Conservation (phyloP, 768 basidiomycete species). For the Symmetrospora coprosmae region DNA sequence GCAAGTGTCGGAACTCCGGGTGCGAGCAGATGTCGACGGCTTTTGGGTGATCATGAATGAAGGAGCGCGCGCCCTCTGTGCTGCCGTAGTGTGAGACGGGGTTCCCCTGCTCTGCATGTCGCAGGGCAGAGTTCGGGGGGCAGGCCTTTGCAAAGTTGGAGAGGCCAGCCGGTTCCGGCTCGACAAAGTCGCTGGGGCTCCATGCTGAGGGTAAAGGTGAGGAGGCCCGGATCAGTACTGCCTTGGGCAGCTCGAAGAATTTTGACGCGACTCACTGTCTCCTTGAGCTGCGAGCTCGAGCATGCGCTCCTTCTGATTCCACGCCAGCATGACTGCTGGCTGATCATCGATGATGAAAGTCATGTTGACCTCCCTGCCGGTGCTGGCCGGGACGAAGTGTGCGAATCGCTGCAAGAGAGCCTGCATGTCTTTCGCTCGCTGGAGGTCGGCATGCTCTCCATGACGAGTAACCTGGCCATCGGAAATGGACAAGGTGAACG, state of each 20-base stretch:
- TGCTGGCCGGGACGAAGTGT: conserved; percentile 26
- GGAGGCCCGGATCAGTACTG: too few species aligned
- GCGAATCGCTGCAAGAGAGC: conserved; percentile 29
- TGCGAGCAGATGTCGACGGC: conserved; percentile 31
- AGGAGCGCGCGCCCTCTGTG: conserved; percentile 28
- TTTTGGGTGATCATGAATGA: conserved; percentile 31
- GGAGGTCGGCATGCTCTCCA: conserved; percentile 27
- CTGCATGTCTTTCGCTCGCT: conserved; percentile 30
- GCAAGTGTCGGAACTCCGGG: conserved; percentile 30
- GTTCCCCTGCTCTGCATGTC: conserved; percentile 30
- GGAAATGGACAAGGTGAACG: conserved; percentile 31
- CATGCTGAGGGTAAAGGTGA: conserved; percentile 29
- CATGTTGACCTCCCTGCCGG: conserved; percentile 30
- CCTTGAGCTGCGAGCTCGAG: conserved; percentile 28
- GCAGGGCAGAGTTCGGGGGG: conserved; percentile 31
- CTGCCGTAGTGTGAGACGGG: conserved; percentile 24
- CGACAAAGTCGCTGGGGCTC: conserved; percentile 31
- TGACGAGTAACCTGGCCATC: conserved; percentile 23
- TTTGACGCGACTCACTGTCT: conserved; percentile 27
- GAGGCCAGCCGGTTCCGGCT: conserved; percentile 26
- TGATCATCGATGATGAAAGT: conserved; percentile 32
- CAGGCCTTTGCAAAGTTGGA: conserved; percentile 33
- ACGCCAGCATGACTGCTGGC: conserved; percentile 30
- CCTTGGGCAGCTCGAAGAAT: too few species aligned
- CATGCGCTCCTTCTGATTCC: conserved; percentile 29